Conservation (phyloP, 2,329 filamentous ascomycete genomes). For the Colletotrichum chlorophyti region DNA sequence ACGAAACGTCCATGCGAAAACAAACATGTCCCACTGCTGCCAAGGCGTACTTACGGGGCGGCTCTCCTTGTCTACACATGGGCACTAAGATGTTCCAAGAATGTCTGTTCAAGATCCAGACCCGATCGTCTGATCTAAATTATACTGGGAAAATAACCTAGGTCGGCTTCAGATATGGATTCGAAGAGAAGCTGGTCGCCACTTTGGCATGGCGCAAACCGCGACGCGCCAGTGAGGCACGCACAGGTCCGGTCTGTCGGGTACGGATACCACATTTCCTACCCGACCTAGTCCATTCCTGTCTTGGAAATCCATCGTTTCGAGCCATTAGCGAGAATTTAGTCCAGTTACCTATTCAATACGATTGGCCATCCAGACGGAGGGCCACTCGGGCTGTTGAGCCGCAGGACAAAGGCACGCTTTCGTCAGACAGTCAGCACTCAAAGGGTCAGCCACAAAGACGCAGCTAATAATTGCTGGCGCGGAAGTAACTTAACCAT, state of each 20-base stretch:
- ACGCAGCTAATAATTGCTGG: neutral
- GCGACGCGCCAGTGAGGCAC: neutral
- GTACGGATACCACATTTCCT: constrained; percentile 16
- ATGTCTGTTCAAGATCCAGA: constrained; percentile 22
- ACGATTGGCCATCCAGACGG: too few relatives aligned
- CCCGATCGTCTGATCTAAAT: constrained; percentile 20
- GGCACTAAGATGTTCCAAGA: constrained; percentile 15
- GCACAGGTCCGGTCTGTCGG: constrained; percentile 20
- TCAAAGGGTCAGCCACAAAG: neutral
- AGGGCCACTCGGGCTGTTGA: too few relatives aligned
- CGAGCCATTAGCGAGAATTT: neutral
- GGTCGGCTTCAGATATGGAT: neutral
- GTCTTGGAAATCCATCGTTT: neutral
- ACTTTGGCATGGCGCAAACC: neutral
- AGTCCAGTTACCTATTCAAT: too few relatives aligned
- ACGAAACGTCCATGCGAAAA: too few relatives aligned
- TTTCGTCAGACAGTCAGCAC: constrained; percentile 2
- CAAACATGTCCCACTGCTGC: too few relatives aligned
- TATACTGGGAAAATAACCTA: neutral
- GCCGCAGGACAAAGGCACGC: neutral
- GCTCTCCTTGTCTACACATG: too few relatives aligned
- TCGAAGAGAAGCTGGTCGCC: neutral
- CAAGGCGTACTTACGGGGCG: too few relatives aligned
- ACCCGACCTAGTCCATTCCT: neutral
- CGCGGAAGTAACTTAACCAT: neutral